Percentiles rank a stretch among this genome's conserved stretches.
phyloP scores from a whole-genome alignment of 2,329 filamentous ascomycete genomes.

The Nothopassalora personata region DNA sequence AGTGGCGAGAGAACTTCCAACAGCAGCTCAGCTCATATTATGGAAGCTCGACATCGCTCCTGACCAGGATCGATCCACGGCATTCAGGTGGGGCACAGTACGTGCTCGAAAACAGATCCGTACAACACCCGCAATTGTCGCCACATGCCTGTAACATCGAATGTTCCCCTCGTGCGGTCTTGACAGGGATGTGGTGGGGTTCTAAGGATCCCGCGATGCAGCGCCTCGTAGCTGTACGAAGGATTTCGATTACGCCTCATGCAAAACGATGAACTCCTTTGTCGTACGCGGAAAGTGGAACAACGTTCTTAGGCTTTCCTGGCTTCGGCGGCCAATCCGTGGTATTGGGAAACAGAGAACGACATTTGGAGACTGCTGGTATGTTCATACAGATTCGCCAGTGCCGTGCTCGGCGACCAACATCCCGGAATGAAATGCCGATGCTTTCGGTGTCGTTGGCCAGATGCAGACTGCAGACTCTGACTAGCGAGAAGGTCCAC shows the following conservation, averaged over 20 bases:
- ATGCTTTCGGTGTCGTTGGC: not conserved
- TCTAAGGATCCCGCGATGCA: not conserved
- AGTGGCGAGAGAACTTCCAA: not conserved
- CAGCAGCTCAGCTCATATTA: not conserved
- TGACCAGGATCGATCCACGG: conserved; percentile 2
- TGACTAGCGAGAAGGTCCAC: not conserved
- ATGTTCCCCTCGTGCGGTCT: not conserved
- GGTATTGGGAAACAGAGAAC: not conserved
- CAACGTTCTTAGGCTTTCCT: not conserved
- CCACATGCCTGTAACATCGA: not conserved
- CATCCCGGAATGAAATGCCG: not conserved
- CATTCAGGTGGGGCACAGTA: not conserved
- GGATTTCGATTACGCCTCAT: too few species aligned
- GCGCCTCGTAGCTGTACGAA: not conserved
- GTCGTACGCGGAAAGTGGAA: not conserved
- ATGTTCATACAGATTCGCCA: not conserved
- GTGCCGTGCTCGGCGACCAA: not conserved
- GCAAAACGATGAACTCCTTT: too few species aligned
- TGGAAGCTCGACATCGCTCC: not conserved
- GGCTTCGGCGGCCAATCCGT: not conserved
- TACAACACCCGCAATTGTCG: not conserved
- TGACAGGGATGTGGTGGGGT: not conserved
- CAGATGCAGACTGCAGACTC: not conserved
- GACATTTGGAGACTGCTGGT: not conserved
- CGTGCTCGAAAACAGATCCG: not conserved